Percentiles rank a stretch among this genome's conserved stretches.
phyloP scores from a whole-genome alignment of 2,329 filamentous ascomycete genomes.

The Metarhizium sp. region DNA sequence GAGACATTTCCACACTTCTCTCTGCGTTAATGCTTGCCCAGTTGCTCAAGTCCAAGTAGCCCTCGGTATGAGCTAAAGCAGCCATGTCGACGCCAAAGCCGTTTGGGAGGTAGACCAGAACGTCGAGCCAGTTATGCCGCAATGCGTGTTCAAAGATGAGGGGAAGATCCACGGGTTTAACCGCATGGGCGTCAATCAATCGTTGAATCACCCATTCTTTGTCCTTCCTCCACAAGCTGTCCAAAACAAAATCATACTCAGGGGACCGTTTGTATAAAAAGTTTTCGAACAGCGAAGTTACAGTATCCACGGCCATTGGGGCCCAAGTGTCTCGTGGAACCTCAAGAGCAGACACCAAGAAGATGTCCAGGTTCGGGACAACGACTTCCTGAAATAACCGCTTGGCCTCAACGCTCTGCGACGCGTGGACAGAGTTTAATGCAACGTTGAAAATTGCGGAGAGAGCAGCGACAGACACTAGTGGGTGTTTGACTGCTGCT shows the following conservation, averaged over 20 bases:
- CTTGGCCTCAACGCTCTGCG: conserved; percentile 53
- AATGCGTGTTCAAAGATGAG: conserved; percentile 54
- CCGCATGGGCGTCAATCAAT: conserved; percentile 72
- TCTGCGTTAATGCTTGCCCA: conserved; percentile 70
- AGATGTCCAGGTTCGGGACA: conserved; percentile 66
- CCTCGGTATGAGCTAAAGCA: conserved; percentile 72
- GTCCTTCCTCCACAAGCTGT: conserved; percentile 87
- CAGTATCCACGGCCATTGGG: conserved; percentile 61
- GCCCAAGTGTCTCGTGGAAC: conserved; percentile 68
- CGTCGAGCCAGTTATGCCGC: conserved; percentile 75
- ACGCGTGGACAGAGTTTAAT: conserved; percentile 50
- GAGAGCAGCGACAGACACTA: conserved; percentile 81
- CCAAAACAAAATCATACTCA: conserved; percentile 79
- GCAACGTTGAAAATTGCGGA: conserved; percentile 58
- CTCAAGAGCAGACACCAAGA: conserved; percentile 68
- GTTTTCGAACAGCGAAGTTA: conserved; percentile 70
- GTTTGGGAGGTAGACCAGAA: conserved; percentile 67
- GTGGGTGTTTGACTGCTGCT: conserved; percentile 68
- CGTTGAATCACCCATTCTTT: conserved; percentile 75
- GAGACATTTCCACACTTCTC: conserved; percentile 57
- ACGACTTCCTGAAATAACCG: conserved; percentile 58
- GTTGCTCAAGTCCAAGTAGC: conserved; percentile 67
- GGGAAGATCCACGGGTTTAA: conserved; percentile 47
- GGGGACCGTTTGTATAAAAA: conserved; percentile 73
- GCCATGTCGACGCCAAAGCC: conserved; percentile 84